Base-by-base conservation (phyloP, 2,329 filamentous ascomycete genomes). In the Zymoseptoria crescenta region DNA sequence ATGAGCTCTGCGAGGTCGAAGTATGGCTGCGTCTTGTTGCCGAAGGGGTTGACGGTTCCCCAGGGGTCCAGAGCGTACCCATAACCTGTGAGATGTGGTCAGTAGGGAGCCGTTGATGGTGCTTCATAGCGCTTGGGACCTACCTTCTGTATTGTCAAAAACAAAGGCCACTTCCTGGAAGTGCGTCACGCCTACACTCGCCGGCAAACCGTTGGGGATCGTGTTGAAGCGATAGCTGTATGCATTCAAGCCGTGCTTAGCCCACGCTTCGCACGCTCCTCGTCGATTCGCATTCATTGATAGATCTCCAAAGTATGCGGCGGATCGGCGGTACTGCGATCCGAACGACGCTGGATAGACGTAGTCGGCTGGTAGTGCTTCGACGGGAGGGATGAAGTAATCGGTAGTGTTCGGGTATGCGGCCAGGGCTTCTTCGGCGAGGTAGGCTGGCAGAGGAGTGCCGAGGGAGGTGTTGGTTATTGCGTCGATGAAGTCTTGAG, bases 181-280 rank as follows among this genome's bases (percentile, higher is more conserved):
- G 68, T 86, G 83, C 0, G 78, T 77, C 0, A 77, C 79, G 0
- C 79, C 80, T 0, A 72, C 67, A 1, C 73, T 70, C 9, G 74
- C 71, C 0, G 75, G 70, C 1, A 78, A 64, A 8, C 81, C 79
- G 3, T 76, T 74, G 0, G 78, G 72, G 16, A 79, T 71, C 8
- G 82, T 81, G 67, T 87, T 83, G 76, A 87, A 87, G 52, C 81
- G 79, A 73, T 85, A 87, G 66, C 79, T 81, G 74, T 84, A 87
- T 8, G 81, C 81, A 6, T 79, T 74, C 1, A 82, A 66, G 13
- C 74, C 73, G 29, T 75, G 70, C 8, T 73, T 72, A 10, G 81
- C 74, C 79, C 81, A 84, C 1, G 75, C 73, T 64, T 82, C 74
- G 61, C 78, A 80, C 4, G 80, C 79, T 21, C 78, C 73, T 28